Base-by-base conservation (phyloP, 352 stramenopile genomes). In the Saprolegnia parasitica region DNA sequence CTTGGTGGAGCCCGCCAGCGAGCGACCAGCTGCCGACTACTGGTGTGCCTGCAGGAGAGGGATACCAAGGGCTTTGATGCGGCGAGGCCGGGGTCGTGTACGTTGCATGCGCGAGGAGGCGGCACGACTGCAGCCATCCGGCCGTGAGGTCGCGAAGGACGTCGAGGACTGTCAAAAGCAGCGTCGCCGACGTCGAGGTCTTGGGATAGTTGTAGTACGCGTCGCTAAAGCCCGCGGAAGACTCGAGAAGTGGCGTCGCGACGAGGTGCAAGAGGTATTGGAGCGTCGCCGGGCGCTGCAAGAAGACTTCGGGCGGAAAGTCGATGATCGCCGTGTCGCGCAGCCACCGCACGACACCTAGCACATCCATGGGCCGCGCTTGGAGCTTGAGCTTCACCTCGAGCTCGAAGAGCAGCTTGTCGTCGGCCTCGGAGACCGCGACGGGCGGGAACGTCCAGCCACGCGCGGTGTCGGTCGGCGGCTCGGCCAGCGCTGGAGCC, bases 321-420 rank as follows among this genome's bases (percentile, higher is more conserved):
- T 89, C 78, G 5, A 83, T 73, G 45, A 94, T 67, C 39, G 92
- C 67, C 5, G 83, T 67, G 15, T 78, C 78, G 47, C 82, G 74
- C 56, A 92, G 84, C 9, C 63, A 73, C 24, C 80, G 76, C 54
- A 78, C 87, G 10, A 80, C 75, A n/a, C 57, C 61, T 18, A 89
- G 84, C 56, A 90, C 67, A 49, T 91, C 83, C 23, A 72, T 73
- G 0, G 73, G 70, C 29, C 68, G 76, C 13, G 78, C 86, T 16
- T 79, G 73, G 24, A 91, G 71, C 23, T 76, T 74, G 21, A 89
- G 74, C 56, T 86, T 88, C 56, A 92, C 84, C 66, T 94, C 79
- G 67, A 91, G 89, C 67, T 90, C 86, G 39, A 94, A 91, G 9
- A 94, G 73, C 52, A 74, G 74, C 64, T 94, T 83, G 39, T 92